phyloP scores from a whole-genome alignment of 176 grass and related monocot species.

The Zoysia japonica region DNA sequence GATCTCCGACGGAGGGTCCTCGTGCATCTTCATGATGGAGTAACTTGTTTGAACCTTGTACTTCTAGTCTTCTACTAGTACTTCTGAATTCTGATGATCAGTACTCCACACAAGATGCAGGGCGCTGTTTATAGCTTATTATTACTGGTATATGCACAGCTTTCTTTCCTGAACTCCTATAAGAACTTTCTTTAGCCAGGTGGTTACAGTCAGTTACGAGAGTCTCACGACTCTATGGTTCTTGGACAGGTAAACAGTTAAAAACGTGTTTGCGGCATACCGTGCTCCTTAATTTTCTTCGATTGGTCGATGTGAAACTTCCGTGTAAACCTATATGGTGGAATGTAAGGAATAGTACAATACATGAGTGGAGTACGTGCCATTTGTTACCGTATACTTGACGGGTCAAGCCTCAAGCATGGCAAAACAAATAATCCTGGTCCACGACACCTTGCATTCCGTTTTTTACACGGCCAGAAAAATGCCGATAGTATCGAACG shows the following conservation, averaged over 20 bases:
- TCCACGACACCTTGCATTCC: not conserved
- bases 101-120: not conserved
- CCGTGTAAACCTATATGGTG: not conserved
- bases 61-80: not conserved
- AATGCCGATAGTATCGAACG: no score
- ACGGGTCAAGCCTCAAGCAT: no score
- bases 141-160: no score
- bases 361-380: not conserved
- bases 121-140: no score
- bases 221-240: no score
- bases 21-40: constrained; percentile 1
- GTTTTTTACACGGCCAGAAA: no score
- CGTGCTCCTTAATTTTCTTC: not conserved
- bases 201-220: no score
- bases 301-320: not conserved
- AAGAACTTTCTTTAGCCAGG: no score
- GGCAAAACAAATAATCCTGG: not conserved
- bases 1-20: not conserved
- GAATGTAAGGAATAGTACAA: not conserved
- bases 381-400: not conserved
- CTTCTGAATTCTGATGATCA: not conserved
- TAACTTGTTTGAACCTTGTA: no score
- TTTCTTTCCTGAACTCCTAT: no score
- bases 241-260: not conserved
- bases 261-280: not conserved